These are phyloP conservation scores for Russula compacta DNA, from an alignment of 768 basidiomycete genomes.

Conservation along the genomic window DNA sequence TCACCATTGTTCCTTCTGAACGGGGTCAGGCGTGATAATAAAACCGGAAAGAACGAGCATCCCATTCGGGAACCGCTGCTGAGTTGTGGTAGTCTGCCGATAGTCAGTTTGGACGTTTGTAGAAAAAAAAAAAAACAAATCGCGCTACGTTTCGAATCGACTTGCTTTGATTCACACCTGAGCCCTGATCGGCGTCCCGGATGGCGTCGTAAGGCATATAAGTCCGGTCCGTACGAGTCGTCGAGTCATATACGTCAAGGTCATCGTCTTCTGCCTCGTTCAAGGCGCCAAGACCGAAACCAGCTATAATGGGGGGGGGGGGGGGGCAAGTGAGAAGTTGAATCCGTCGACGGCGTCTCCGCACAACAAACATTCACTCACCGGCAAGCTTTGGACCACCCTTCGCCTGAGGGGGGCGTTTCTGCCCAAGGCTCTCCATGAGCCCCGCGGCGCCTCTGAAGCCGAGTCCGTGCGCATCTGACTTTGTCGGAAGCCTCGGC, in stretches of 20 bases:
- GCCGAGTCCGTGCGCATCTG: slow-evolving; percentile 74
- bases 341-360: neutral
- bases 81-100: slow-evolving; percentile 19
- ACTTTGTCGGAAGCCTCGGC: slow-evolving; percentile 55
- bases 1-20: slow-evolving; percentile 63
- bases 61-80: slow-evolving; percentile 64
- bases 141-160: neutral
- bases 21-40: slow-evolving; percentile 52
- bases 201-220: slow-evolving; percentile 57
- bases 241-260: slow-evolving; percentile 67
- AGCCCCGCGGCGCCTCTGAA: slow-evolving; percentile 59
- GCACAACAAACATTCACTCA: slow-evolving; percentile 23
- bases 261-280: slow-evolving; percentile 96
- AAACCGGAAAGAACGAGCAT: slow-evolving; percentile 69
- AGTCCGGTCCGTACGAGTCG: slow-evolving; percentile 29
- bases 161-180: slow-evolving; percentile 26
- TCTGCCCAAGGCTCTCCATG: slow-evolving; percentile 46
- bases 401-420: slow-evolving; percentile 18
- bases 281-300: slow-evolving; percentile 80
- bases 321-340: neutral
- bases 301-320: slow-evolving; percentile 37
- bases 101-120: neutral
- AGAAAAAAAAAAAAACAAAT: neutral
- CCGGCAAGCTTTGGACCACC: slow-evolving; percentile 57
- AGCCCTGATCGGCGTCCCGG: slow-evolving; percentile 58